Evolutionary conservation across 257 asterid genomes (phyloP), one percentile per base, ranked within the genome.

Genomic region (Solanum infundibuliforme): DNA sequence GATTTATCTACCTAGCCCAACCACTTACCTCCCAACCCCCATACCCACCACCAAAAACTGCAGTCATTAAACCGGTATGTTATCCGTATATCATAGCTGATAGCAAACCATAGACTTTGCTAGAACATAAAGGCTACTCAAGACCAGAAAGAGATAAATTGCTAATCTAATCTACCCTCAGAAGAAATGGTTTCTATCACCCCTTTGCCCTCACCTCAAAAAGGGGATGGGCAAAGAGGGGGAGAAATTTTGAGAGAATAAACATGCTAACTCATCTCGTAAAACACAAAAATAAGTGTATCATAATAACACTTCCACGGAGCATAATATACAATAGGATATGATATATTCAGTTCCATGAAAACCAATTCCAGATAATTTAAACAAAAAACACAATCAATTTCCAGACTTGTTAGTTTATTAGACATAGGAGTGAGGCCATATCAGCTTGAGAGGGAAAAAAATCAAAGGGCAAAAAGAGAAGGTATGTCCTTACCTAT

Each of bases 401-500:
- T 79, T 79, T 14, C 38, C 38, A 29, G 16, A 79, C 5, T 27
- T 79, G 14, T 41, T 41, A 6, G 23, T 77, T 77, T 77, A 1
- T n/a, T 39, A 14, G 62, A 13, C 36, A 25, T 77, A 75, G 46
- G 32, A 38, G 34, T 38, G 32, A 23, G 11, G 18, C n/a, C 43
- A 46, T 12, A 18, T 13, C 11, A 84, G 35, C 12, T 23, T 73
- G 32, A 85, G 35, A 18, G 25, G 8, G 12, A 11, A 79, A 75
- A 87, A 48, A 34, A 12, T 3, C 74, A 34, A 46, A 68, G 60
- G 36, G 46, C 14, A 52, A 46, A 68, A 83, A 48, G 35, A 36
- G 36, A 29, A 43, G 71, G 34, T 27, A 23, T 35, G 31, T 48
- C 16, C 86, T 62, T 92, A 96, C 98, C 99, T 91, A 89, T 87